phyloP scores from a whole-genome alignment of 257 asterid species.

The Capsicum chinense region DNA sequence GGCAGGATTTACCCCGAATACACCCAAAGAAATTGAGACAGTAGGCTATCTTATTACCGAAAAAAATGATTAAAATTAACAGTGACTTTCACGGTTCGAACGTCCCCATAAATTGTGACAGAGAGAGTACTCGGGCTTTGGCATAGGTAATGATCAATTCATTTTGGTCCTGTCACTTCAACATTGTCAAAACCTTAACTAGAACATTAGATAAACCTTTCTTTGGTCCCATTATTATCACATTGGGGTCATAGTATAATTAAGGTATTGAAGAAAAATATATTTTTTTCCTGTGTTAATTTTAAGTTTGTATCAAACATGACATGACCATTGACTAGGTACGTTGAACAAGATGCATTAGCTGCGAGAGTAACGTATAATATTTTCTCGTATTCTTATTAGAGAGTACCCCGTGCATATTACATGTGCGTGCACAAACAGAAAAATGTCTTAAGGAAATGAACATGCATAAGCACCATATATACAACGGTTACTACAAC shows the following conservation, averaged over 20 bases:
- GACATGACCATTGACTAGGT: not conserved
- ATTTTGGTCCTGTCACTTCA: not conserved
- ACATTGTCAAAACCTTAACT: conserved; percentile 5
- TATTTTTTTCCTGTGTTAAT: not conserved
- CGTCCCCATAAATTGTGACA: not conserved
- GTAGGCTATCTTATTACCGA: fast-evolving
- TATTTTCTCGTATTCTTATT: not conserved
- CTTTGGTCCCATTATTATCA: conserved; percentile 16
- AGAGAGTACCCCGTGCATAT: not conserved
- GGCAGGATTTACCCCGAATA: not conserved
- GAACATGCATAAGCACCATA: too few relatives aligned
- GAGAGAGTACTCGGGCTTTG: not conserved
- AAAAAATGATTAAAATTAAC: not conserved
- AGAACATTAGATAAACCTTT: not conserved
- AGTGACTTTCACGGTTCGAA: fast-evolving
- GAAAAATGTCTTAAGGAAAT: too few relatives aligned
- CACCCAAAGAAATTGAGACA: not conserved
- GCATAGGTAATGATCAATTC: not conserved
- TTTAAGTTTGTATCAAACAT: not conserved
- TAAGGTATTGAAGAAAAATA: not conserved
- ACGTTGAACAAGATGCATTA: conserved; percentile 3
- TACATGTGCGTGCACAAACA: too few relatives aligned
- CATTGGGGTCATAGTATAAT: not conserved
- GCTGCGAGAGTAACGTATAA: not conserved
- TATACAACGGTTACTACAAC: too few relatives aligned